Evolutionary conservation across 2,329 filamentous ascomycete genomes (phyloP).

Genomic region (Aspergillus luchuensis): DNA sequence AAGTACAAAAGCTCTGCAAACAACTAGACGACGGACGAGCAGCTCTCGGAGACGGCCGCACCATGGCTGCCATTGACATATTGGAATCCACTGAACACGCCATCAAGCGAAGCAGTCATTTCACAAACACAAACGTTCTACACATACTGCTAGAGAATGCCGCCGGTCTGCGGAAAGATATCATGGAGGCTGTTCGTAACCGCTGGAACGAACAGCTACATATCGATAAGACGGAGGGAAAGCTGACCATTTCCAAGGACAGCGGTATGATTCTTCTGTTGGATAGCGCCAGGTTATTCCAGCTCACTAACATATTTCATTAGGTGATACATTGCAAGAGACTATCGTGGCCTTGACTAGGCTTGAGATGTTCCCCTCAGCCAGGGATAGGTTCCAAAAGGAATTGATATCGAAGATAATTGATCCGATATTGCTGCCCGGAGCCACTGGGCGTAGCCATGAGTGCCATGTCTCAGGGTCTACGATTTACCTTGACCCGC

Average conservation of each 20-base stretch:
- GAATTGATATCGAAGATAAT: constrained; percentile 35
- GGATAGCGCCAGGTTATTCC: no score
- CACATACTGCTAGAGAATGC: constrained; percentile 65
- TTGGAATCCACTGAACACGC: constrained; percentile 48
- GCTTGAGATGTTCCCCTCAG: constrained; percentile 34
- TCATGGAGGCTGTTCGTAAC: constrained; percentile 66
- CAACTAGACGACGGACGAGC: constrained; percentile 51
- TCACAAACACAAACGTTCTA: constrained; percentile 41
- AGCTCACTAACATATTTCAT: constrained; percentile 8
- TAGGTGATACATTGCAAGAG: constrained; percentile 30
- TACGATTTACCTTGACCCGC: constrained; percentile 30
- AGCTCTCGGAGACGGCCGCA: constrained; percentile 47
- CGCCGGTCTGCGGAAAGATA: constrained; percentile 65
- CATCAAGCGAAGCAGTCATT: constrained; percentile 31
- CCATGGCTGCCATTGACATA: constrained; percentile 52
- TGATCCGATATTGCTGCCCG: constrained; percentile 36
- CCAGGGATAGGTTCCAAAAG: constrained; percentile 36
- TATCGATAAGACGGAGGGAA: constrained; percentile 59
- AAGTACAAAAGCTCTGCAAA: constrained; percentile 53
- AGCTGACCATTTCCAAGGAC: constrained; percentile 59
- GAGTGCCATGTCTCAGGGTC: constrained; percentile 31
- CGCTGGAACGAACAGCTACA: constrained; percentile 72
- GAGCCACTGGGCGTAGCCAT: constrained; percentile 27
- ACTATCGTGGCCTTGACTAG: constrained; percentile 35
- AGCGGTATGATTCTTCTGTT: constrained; percentile 49